Base-by-base conservation (phyloP, 805 yeast genomes). In the Starmerella sp. region DNA sequence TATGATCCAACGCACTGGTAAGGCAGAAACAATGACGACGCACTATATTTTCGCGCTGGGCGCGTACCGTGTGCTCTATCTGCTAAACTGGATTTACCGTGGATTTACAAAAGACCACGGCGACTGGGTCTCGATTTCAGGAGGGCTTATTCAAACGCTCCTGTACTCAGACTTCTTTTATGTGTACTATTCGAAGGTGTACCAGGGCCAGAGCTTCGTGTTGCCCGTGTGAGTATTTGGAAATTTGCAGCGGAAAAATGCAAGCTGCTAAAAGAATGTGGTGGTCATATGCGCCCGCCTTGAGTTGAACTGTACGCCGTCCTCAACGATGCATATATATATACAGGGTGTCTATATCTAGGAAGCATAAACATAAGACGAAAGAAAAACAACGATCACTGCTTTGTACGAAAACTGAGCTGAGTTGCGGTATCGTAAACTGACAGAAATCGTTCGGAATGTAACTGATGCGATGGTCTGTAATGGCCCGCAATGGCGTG, bases 31-130 rank as follows among this genome's bases (percentile, higher is more conserved):
- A 58, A 76, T 93, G 65, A 93, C 97, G 3, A 78, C 84, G 51
- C 97, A 93, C 69, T 93, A 93, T 69, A 87, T 93, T 58, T 90
- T 91, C 69, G 95, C 97, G 1, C 74, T 93, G 66, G 98, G 98
- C 14, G 62, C 84, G 2, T 93, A 93, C 75, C 77, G 98, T 62
- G 85, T 91, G 0, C 74, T 93, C 51, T 93, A 93, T 68, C 80
- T 93, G 62, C 95, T 95, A 60, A 93, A 91, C 71, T 93, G 98
- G 98, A 68, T 89, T 61, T 93, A 89, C 77, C 80, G 97, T 69
- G 87, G 83, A 72, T 60, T 69, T 14, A 69, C 76, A 11, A 34
- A 29, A 9, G 52, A 53, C 31, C 62, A 56, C 4, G 91, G 85
- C 60, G 96, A 89, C 65, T 77, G 76, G 60, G 74, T 90, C 54